Evolutionary conservation across 805 yeast species (phyloP).

Genomic region (Nematodospora valgi): DNA sequence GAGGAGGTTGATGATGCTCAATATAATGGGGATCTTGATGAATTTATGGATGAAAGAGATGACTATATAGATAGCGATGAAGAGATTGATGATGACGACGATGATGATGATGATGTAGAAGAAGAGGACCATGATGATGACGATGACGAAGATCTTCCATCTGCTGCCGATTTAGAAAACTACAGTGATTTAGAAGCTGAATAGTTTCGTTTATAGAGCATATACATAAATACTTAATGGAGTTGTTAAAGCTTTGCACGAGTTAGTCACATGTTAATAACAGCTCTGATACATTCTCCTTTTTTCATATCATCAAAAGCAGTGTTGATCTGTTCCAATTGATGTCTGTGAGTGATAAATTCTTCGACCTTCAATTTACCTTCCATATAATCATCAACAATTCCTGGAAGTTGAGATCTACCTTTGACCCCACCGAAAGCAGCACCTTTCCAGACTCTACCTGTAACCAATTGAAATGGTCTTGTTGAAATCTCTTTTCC

Average conservation of each 20-base stretch:
- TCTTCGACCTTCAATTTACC: slow-evolving; percentile 87
- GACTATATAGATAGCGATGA: slow-evolving; percentile 13
- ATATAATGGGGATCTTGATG: slow-evolving; percentile 20
- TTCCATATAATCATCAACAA: slow-evolving; percentile 78
- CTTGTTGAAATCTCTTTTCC: slow-evolving; percentile 95
- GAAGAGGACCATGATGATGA: slow-evolving; percentile 11
- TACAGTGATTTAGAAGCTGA: slow-evolving; percentile 22
- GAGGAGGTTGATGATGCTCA: slow-evolving; percentile 62
- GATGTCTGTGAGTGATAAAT: slow-evolving; percentile 87
- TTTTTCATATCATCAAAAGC: slow-evolving; percentile 95
- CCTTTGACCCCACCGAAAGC: slow-evolving; percentile 99
- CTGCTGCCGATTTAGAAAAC: slow-evolving; percentile 17
- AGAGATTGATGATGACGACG: slow-evolving; percentile 9
- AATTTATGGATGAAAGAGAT: slow-evolving; percentile 15
- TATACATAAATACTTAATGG: not conserved
- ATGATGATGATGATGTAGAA: slow-evolving; percentile 8
- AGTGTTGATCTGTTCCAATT: slow-evolving; percentile 71
- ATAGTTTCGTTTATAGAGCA: not conserved
- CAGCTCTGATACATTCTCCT: slow-evolving; percentile 94
- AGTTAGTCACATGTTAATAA: slow-evolving; percentile 45
- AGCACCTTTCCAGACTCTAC: slow-evolving; percentile 98
- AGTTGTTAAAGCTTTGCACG: slow-evolving; percentile 5
- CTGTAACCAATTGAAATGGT: slow-evolving; percentile 98
- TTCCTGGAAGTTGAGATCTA: slow-evolving; percentile 87
- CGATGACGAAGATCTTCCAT: slow-evolving; percentile 8